Evolutionary conservation across 768 basidiomycete species (phyloP).

Genomic region (Termitomyces sp.): DNA sequence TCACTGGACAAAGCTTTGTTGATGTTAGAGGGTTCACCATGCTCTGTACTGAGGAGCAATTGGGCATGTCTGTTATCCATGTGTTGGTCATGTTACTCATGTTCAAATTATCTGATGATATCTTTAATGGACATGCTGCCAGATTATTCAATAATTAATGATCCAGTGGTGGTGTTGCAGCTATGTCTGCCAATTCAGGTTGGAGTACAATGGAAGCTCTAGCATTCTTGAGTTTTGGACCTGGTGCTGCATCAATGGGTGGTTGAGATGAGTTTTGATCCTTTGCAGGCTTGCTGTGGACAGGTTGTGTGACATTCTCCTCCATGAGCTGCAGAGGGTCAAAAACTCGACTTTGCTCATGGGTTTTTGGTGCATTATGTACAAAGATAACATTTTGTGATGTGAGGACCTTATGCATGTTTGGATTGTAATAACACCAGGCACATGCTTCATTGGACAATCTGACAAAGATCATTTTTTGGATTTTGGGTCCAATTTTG

Average conservation of each 20-base stretch:
- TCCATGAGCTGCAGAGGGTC: conserved; percentile 9
- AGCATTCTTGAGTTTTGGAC: no score
- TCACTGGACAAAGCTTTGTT: conserved; percentile 8
- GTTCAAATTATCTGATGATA: neutral
- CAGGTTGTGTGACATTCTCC: neutral
- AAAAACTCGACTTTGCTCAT: neutral
- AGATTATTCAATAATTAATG: conserved; percentile 9
- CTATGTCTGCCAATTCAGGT: conserved; percentile 3
- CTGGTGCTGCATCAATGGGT: no score
- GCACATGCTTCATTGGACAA: conserved; percentile 10
- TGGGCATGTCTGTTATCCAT: neutral
- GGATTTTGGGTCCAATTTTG: conserved; percentile 7
- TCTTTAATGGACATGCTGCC: conserved; percentile 2
- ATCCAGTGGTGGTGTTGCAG: neutral
- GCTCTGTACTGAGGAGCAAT: conserved; percentile 4
- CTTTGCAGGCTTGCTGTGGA: neutral
- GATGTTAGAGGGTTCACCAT: conserved; percentile 6
- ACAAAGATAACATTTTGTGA: conserved; percentile 9
- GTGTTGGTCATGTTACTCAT: neutral
- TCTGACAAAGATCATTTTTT: conserved; percentile 3
- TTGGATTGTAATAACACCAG: conserved; percentile 9
- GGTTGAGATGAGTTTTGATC: conserved; percentile 15
- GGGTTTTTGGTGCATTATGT: no score
- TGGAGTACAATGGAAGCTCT: no score
- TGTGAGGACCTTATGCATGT: neutral